Base-by-base conservation (phyloP, 768 basidiomycete species). In the Russula virescens region DNA sequence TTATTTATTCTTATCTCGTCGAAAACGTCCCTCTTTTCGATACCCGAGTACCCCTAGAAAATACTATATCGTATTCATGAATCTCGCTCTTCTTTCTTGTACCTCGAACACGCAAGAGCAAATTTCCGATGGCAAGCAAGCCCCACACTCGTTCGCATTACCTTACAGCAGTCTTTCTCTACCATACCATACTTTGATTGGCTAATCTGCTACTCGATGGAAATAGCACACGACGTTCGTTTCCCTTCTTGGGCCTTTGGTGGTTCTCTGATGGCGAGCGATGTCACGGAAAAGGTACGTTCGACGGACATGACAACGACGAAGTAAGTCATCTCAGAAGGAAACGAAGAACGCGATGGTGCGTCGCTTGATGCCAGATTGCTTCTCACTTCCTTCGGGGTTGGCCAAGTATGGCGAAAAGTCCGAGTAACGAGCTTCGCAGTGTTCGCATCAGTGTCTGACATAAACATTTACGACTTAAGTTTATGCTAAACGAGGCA, bases 31-130 rank as follows among this genome's bases (percentile, higher is more conserved):
- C 58, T 31, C 19, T 42, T 19, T 31, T 35, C 38, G 8, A 28
- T 58, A 40, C 9, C 14, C 26, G 21, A 25, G 55, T 61, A 61
- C 61, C 54, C 60, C n/a, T n/a, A n/a, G 9, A 42, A 14, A 28
- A 8, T 0, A 5, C 11, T 14, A n/a, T 11, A 43, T 40, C 2
- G 13, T 8, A 40, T 13, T 6, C 40, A 40, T 19, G 38, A 5
- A 38, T 11, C 13, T 11, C 38, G 13, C 13, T 14, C 8, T 43
- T 43, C 18, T 13, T 43, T 43, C 42, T 43, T 19, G 18, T 6
- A 18, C 2, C 18, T 43, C 3, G 42, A 19, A 43, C 42, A 7
- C 19, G 16, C 42, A 43, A 43, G 42, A 19, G 42, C 42, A 43
- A 5, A 31, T 31, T 31, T 31, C 38, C 34, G 34, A 35, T 10